Evolutionary conservation across 208 protist genomes (phyloP).

Genomic region (Angomonas deanei): DNA sequence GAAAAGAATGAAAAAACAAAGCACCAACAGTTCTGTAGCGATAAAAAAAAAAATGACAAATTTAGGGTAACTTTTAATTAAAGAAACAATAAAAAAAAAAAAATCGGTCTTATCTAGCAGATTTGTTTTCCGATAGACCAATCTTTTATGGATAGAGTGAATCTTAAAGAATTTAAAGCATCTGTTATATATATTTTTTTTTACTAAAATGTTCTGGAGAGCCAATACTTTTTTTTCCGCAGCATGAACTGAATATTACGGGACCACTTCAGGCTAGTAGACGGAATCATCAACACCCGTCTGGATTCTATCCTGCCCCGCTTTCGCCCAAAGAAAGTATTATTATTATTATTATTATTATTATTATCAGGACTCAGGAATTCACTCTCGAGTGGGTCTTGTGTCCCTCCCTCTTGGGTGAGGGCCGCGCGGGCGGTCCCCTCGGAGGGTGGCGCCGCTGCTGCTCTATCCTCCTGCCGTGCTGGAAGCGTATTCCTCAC

Average conservation of each 20-base stretch:
- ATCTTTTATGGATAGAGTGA: too few species aligned
- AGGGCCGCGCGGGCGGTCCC: too few species aligned
- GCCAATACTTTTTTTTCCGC: background rate
- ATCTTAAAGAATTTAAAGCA: too few species aligned
- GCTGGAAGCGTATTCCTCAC: background rate
- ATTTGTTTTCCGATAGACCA: background rate
- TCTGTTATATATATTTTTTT: too few species aligned
- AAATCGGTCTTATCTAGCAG: background rate
- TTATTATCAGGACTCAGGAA: too few species aligned
- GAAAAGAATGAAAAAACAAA: slow-evolving; percentile 3
- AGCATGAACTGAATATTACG: background rate
- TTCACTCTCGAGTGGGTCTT: too few species aligned
- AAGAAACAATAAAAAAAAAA: slow-evolving; percentile 7
- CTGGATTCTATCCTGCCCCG: background rate
- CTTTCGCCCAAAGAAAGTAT: background rate
- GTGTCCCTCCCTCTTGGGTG: too few species aligned
- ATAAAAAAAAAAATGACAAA: slow-evolving; percentile 3
- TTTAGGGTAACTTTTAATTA: background rate
- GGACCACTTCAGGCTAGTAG: background rate
- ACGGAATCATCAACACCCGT: background rate
- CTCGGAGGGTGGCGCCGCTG: background rate
- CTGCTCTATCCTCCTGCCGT: background rate
- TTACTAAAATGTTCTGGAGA: background rate
- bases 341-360: too few species aligned
- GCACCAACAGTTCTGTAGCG: background rate